Percentiles rank a stretch among this genome's conserved stretches.
phyloP scores from a whole-genome alignment of 805 yeast species.

The Hanseniaspora jakobsenii region DNA sequence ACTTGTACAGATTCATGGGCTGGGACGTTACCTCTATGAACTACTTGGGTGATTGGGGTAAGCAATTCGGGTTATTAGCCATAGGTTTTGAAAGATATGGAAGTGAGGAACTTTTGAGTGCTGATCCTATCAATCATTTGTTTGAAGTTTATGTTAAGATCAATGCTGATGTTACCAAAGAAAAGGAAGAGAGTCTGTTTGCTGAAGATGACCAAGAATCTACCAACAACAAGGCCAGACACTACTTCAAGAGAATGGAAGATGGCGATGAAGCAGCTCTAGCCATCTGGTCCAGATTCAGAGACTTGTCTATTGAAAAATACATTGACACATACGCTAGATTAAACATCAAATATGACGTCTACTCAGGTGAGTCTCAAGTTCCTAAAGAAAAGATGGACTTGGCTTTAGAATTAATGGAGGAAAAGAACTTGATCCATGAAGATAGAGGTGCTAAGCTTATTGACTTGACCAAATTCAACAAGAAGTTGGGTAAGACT shows the following conservation, averaged over 20 bases:
- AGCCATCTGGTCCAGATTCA: slow-evolving; percentile 70
- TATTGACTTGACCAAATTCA: slow-evolving; percentile 71
- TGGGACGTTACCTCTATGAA: slow-evolving; percentile 88
- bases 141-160: slow-evolving; percentile 86
- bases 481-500: slow-evolving; percentile 86
- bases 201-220: slow-evolving; percentile 31
- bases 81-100: slow-evolving; percentile 87
- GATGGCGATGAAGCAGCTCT: slow-evolving; percentile 78
- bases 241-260: slow-evolving; percentile 82
- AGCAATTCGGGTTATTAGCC: slow-evolving; percentile 92
- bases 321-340: slow-evolving; percentile 84
- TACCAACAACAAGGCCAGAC: slow-evolving; percentile 76
- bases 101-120: slow-evolving; percentile 50
- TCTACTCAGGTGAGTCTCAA: slow-evolving; percentile 92
- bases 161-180: slow-evolving; percentile 58
- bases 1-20: slow-evolving; percentile 79
- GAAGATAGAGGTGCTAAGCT: slow-evolving; percentile 87
- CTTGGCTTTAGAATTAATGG: slow-evolving; percentile 48
- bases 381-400: slow-evolving; percentile 65
- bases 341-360: slow-evolving; percentile 76
- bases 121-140: slow-evolving; percentile 85
- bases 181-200: slow-evolving; percentile 34
- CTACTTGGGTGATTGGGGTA: slow-evolving; percentile 99
- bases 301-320: slow-evolving; percentile 78
- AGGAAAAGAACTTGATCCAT: slow-evolving; percentile 56